Percentiles rank a stretch among this genome's conserved stretches.
These are phyloP conservation scores for Aspergillus panamensis DNA, from an alignment of 495 filamentous ascomycete species.

Conservation along the genomic window DNA sequence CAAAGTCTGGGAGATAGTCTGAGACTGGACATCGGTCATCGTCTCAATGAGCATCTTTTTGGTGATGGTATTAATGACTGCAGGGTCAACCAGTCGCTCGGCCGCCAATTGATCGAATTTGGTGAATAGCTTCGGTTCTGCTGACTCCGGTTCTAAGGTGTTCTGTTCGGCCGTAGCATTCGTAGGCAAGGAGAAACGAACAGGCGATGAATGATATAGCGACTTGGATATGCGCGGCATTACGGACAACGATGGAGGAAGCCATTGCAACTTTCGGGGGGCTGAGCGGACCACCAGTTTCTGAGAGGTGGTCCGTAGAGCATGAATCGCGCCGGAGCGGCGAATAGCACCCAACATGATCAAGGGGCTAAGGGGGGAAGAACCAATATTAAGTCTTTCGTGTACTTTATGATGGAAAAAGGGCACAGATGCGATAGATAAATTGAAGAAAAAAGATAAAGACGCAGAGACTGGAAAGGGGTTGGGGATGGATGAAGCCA, in stretches of 20 bases:
- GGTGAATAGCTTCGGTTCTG: slow-evolving; percentile 44
- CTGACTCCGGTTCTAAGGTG: slow-evolving; percentile 14
- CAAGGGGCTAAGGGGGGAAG: slow-evolving; percentile 7
- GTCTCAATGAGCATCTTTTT: slow-evolving; percentile 68
- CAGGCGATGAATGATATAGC: slow-evolving; percentile 33
- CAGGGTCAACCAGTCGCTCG: slow-evolving; percentile 58
- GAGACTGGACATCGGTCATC: slow-evolving; percentile 91
- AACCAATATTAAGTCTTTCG: neutral
- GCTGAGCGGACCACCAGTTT: slow-evolving; percentile 26
- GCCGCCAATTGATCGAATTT: slow-evolving; percentile 66
- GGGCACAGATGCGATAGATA: neutral
- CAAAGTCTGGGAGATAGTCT: slow-evolving; percentile 75
- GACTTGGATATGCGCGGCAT: slow-evolving; percentile 26
- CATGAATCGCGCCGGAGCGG: slow-evolving; percentile 38
- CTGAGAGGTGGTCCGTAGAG: slow-evolving; percentile 36
- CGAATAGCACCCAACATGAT: slow-evolving; percentile 45
- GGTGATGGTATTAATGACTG: slow-evolving; percentile 66
- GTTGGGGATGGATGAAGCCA: too few relatives aligned
- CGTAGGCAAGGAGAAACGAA: slow-evolving; percentile 26
- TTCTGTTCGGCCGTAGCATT: slow-evolving; percentile 12
- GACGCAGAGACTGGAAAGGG: neutral
- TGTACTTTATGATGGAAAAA: neutral
- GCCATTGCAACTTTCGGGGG: slow-evolving; percentile 32
- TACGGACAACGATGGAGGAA: slow-evolving; percentile 21
- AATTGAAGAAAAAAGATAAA: neutral